Conservation (phyloP, 2,329 filamentous ascomycete genomes). For the Ophiocordyceps camponoti-saundersi region DNA sequence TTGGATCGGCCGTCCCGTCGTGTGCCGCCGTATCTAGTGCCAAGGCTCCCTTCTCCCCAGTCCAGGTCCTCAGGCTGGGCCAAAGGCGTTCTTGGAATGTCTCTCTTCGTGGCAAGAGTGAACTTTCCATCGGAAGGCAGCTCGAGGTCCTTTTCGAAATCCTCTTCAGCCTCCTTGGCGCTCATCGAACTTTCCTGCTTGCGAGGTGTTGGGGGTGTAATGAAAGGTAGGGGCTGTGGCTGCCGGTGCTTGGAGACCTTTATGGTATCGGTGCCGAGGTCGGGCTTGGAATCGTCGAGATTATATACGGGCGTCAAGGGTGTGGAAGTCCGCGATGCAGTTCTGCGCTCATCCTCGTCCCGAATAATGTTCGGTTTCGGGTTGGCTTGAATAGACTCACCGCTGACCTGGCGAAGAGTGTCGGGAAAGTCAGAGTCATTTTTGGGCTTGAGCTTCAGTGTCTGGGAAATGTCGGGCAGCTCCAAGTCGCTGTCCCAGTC, state of each 20-base stretch:
- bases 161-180: slow-evolving; percentile 31
- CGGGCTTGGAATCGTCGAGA: slow-evolving; percentile 46
- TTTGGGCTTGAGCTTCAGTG: slow-evolving; percentile 47
- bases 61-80: slow-evolving; percentile 62
- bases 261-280: slow-evolving; percentile 50
- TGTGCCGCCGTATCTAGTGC: slow-evolving; percentile 79
- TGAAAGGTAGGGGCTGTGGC: slow-evolving; percentile 32
- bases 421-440: slow-evolving; percentile 49
- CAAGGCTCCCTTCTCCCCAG: slow-evolving; percentile 85
- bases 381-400: slow-evolving; percentile 32
- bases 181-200: slow-evolving; percentile 17
- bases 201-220: slow-evolving; percentile 37
- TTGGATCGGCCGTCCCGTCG: slow-evolving; percentile 62
- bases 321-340: slow-evolving; percentile 15
- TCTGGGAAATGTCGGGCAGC: slow-evolving; percentile 40
- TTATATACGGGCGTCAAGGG: slow-evolving; percentile 30
- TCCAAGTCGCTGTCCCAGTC: slow-evolving; percentile 73
- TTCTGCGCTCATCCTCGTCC: slow-evolving; percentile 13
- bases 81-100: slow-evolving; percentile 46
- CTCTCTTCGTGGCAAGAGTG: slow-evolving; percentile 41
- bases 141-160: slow-evolving; percentile 58
- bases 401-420: slow-evolving; percentile 48
- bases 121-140: slow-evolving; percentile 50
- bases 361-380: slow-evolving; percentile 20
- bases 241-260: slow-evolving; percentile 44